phyloP scores from a whole-genome alignment of 2,329 filamentous ascomycete species.

The Blumeriella jaapii region DNA sequence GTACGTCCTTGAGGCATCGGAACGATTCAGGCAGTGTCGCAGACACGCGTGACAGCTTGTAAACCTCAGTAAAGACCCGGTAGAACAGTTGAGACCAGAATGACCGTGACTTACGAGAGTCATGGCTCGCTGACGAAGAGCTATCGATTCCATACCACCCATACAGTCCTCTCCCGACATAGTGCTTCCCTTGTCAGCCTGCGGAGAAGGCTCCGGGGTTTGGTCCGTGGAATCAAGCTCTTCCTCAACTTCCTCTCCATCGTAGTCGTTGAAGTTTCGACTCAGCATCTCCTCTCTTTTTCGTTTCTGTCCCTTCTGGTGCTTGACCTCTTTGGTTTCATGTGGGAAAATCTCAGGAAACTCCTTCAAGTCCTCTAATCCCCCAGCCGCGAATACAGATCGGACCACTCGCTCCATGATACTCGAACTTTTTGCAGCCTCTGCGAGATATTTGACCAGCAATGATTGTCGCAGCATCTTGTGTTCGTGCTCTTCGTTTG shows the following conservation, averaged over 20 bases:
- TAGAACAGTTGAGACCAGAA: not conserved
- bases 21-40: conserved; percentile 36
- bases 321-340: conserved; percentile 42
- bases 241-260: conserved; percentile 31
- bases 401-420: conserved; percentile 42
- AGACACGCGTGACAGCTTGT: conserved; percentile 24
- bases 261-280: conserved; percentile 25
- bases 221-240: conserved; percentile 36
- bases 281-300: conserved; percentile 30
- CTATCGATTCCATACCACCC: conserved; percentile 23
- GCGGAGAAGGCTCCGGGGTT: conserved; percentile 23
- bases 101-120: conserved; percentile 18
- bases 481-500: conserved; percentile 20
- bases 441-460: conserved; percentile 38
- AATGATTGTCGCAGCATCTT: conserved; percentile 41
- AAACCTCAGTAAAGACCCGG: conserved; percentile 3
- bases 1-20: conserved; percentile 34
- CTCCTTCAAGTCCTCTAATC: conserved; percentile 37
- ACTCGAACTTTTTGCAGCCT: conserved; percentile 33
- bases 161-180: conserved; percentile 11
- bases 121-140: conserved; percentile 23
- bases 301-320: conserved; percentile 35
- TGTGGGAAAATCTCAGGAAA: conserved; percentile 58
- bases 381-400: conserved; percentile 57
- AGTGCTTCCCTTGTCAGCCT: conserved; percentile 3